Evolutionary conservation across 1,284 basidiomycete species (phyloP).

Genomic region (Thelephora terrestris): DNA sequence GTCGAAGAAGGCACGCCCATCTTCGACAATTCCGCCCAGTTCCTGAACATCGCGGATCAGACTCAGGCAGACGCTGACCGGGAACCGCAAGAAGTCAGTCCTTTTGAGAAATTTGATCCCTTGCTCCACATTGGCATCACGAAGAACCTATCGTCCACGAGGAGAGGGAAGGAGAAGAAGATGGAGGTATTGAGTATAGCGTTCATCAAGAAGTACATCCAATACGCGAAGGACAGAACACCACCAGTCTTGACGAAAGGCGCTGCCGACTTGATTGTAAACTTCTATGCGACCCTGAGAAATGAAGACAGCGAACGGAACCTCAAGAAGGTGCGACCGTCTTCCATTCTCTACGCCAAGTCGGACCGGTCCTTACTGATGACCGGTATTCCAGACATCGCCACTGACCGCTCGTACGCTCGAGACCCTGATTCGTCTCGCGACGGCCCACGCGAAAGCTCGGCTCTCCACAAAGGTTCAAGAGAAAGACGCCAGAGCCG

Average conservation of each 20-base stretch:
- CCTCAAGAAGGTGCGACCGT: conserved; percentile 64
- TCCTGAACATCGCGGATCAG: conserved; percentile 75
- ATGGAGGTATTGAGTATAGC: conserved; percentile 85
- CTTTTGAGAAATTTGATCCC: conserved; percentile 96
- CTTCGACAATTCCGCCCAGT: conserved; percentile 82
- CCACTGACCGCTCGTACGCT: conserved; percentile 97
- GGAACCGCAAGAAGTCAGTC: conserved; percentile 60
- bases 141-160: conserved; percentile 33
- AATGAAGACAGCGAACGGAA: conserved; percentile 92
- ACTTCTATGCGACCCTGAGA: conserved; percentile 85
- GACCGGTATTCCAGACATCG: conserved; percentile 59
- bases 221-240: conserved; percentile 89
- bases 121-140: conserved; percentile 78
- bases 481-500: conserved; percentile 79
- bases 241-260: conserved; percentile 85
- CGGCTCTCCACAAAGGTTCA: conserved; percentile 83
- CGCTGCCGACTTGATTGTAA: conserved; percentile 91
- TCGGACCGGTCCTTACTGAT: background rate
- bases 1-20: conserved; percentile 91
- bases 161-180: conserved; percentile 51
- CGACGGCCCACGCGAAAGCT: conserved; percentile 96
- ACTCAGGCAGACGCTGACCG: conserved; percentile 44
- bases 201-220: conserved; percentile 98
- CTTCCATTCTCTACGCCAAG: background rate
- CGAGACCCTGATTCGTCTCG: conserved; percentile 96